Percentiles rank a stretch among this genome's conserved stretches.
Conservation (phyloP, 106 monocot species). For the Xerophyta viscosa region DNA sequence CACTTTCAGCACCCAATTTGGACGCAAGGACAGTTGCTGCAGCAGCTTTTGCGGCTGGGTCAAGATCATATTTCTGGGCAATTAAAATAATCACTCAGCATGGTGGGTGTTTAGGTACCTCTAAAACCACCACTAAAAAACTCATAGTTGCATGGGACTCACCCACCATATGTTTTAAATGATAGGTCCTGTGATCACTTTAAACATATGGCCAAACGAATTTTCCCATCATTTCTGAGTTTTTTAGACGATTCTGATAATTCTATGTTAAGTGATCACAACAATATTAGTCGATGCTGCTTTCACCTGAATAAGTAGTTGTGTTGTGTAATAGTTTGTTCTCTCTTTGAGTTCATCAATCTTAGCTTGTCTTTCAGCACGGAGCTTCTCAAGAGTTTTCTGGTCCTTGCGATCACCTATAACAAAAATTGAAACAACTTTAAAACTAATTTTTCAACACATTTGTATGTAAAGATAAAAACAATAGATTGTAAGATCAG, state of each 20-base stretch:
- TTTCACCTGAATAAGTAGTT: conserved; percentile 89
- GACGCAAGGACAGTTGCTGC: conserved; percentile 86
- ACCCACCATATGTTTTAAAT: too few species aligned
- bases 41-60: conserved; percentile 87
- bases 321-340: conserved; percentile 92
- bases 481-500: too few species aligned
- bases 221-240: too few species aligned
- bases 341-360: conserved; percentile 97
- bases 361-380: conserved; percentile 78
- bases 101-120: too few species aligned
- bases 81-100: background rate
- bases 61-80: conserved; percentile 81
- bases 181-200: too few species aligned
- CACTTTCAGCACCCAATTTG: conserved; percentile 77
- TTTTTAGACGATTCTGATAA: too few species aligned
- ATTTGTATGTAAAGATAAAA: too few species aligned
- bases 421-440: background rate
- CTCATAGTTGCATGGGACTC: background rate
- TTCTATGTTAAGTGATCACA: too few species aligned
- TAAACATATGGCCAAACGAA: too few species aligned
- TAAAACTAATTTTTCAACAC: background rate
- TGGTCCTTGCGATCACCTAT: conserved; percentile 76
- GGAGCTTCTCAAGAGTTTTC: conserved; percentile 69
- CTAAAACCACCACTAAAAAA: too few species aligned
- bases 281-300: too few species aligned